phyloP scores from a whole-genome alignment of 2,329 filamentous ascomycete species.

The Colletotrichum liaoningense region DNA sequence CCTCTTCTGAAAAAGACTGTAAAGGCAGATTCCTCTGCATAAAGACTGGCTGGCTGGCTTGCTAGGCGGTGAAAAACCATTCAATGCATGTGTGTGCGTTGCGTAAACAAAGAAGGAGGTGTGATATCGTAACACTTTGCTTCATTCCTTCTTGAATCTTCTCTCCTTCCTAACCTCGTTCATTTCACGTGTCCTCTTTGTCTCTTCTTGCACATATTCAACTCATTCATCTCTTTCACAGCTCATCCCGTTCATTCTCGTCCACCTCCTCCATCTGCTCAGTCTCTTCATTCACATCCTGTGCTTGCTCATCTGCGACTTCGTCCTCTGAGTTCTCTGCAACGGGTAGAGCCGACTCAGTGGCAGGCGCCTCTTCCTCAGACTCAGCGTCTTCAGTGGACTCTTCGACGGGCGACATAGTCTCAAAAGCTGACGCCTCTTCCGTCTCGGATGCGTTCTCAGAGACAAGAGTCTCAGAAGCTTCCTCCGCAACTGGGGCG shows the following conservation, averaged over 20 bases:
- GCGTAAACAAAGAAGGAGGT: background rate
- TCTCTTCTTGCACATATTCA: background rate
- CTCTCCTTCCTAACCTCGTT: background rate
- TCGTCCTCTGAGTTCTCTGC: background rate
- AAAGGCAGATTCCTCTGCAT: background rate
- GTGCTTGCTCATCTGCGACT: background rate
- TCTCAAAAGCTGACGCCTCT: background rate
- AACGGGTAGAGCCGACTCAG: background rate
- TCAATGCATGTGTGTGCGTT: background rate
- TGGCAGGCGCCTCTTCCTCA: background rate
- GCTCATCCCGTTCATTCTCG: background rate
- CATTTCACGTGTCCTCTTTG: background rate
- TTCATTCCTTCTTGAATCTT: background rate
- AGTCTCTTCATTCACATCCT: background rate
- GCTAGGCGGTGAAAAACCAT: background rate
- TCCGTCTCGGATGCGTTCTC: background rate
- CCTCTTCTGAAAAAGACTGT: background rate
- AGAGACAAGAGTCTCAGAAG: background rate
- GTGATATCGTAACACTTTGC: background rate
- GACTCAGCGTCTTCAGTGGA: background rate
- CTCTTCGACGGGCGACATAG: background rate
- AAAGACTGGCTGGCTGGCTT: constrained; percentile 2
- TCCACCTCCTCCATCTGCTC: background rate
- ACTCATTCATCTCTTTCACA: constrained; percentile 5
- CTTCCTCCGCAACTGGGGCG: background rate